These are phyloP conservation scores for Mucor indicus DNA, from an alignment of 371 early-diverging fungal species.

Conservation along the genomic window DNA sequence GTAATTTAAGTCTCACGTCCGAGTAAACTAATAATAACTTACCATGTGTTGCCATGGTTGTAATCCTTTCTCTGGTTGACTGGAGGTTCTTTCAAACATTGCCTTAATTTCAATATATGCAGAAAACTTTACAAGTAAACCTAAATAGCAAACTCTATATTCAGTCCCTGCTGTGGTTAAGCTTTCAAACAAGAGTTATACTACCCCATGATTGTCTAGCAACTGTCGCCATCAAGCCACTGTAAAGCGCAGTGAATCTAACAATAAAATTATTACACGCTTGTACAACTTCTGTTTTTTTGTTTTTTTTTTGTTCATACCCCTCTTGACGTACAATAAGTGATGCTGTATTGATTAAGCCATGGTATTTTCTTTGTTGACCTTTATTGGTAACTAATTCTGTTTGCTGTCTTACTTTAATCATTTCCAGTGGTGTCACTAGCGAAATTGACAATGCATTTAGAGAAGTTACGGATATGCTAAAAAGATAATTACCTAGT, in stretches of 20 bases:
- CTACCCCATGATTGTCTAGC: constrained; percentile 49
- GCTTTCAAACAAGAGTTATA: no score
- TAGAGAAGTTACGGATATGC: neutral
- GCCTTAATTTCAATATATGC: constrained; percentile 45
- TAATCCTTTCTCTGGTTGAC: constrained; percentile 23
- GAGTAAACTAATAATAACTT: no score
- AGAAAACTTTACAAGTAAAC: constrained; percentile 51
- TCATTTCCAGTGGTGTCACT: constrained; percentile 54
- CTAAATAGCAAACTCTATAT: constrained; percentile 17
- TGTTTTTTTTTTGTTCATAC: no score
- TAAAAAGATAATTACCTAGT: constrained; percentile 21
- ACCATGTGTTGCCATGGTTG: constrained; percentile 50
- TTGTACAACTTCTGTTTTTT: no score
- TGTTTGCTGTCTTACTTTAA: constrained; percentile 55
- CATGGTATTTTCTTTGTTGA: constrained; percentile 39
- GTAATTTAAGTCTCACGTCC: neutral
- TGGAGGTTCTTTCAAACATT: constrained; percentile 32
- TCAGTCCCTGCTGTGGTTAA: no score
- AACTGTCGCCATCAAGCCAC: constrained; percentile 48
- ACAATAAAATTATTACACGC: no score
- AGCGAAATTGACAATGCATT: no score
- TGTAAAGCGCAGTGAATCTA: constrained; percentile 46
- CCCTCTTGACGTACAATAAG: constrained; percentile 45
- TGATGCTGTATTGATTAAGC: constrained; percentile 39
- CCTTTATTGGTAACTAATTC: constrained; percentile 28